Evolutionary conservation across 2,329 filamentous ascomycete genomes (phyloP).

Genomic region (Lasiodiplodia gonubiensis): DNA sequence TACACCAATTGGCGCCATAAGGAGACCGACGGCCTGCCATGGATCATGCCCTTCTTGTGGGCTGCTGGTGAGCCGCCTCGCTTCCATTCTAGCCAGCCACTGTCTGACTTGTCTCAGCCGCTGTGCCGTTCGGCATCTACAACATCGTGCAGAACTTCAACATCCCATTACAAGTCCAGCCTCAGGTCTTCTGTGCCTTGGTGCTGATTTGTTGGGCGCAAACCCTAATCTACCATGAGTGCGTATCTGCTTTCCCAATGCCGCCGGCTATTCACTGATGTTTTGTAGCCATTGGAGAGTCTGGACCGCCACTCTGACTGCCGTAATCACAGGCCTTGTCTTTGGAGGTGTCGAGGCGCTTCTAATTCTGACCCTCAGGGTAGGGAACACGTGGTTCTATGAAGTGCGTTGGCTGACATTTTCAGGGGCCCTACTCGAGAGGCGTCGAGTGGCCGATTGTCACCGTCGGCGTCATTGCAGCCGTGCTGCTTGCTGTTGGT

Average conservation of each 20-base stretch:
- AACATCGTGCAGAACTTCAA: conserved; percentile 62
- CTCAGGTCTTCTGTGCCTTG: conserved; percentile 59
- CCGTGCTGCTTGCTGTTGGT: conserved; percentile 62
- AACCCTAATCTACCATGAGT: conserved; percentile 59
- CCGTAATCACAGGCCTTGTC: conserved; percentile 46
- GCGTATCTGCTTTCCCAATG: conserved; percentile 21
- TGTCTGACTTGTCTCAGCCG: conserved; percentile 34
- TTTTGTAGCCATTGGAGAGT: conserved; percentile 52
- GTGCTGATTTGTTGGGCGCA: conserved; percentile 60
- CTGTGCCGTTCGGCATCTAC: conserved; percentile 58
- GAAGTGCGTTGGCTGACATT: not conserved
- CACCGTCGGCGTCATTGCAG: conserved; percentile 63
- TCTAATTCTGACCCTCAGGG: conserved; percentile 63
- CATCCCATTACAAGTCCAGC: conserved; percentile 60
- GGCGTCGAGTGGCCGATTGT: conserved; percentile 62
- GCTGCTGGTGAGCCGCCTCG: conserved; percentile 55
- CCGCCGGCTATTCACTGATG: conserved; percentile 33
- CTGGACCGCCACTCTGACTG: conserved; percentile 54
- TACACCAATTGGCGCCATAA: conserved; percentile 68
- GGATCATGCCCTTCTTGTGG: conserved; percentile 68
- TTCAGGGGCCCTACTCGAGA: conserved; percentile 59
- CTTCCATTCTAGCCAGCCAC: not conserved
- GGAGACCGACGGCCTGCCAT: conserved; percentile 65
- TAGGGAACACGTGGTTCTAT: conserved; percentile 39
- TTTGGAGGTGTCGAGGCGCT: conserved; percentile 63